Percentiles rank a stretch among this genome's conserved stretches.
phyloP scores from a whole-genome alignment of 2,329 filamentous ascomycete species.

The Fusarium dimerum region DNA sequence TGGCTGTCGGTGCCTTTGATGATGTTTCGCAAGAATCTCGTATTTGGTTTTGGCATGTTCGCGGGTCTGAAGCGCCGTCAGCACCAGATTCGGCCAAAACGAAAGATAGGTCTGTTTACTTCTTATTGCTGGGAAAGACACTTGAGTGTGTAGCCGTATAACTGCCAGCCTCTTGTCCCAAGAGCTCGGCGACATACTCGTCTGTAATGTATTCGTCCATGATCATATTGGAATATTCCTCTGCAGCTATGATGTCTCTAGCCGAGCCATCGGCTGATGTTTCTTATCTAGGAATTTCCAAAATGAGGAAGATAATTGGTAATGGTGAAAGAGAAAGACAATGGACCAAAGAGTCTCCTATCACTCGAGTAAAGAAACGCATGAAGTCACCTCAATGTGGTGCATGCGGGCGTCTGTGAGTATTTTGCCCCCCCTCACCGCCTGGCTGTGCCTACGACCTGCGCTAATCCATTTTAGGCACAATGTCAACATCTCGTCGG shows the following conservation, averaged over 20 bases:
- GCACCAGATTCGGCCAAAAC: slow-evolving; percentile 13
- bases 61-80: slow-evolving; percentile 51
- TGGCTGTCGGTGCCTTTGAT: slow-evolving; percentile 86
- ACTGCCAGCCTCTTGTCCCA: slow-evolving; percentile 77
- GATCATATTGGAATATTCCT: no score
- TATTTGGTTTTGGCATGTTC: slow-evolving; percentile 84
- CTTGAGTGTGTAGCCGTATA: slow-evolving; percentile 74
- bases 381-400: background rate
- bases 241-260: no score
- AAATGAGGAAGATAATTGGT: slow-evolving; percentile 1
- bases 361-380: no score
- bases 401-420: no score
- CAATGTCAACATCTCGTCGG: slow-evolving; percentile 41
- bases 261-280: slow-evolving; percentile 69
- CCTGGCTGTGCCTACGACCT: slow-evolving; percentile 4
- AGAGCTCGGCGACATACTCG: slow-evolving; percentile 64
- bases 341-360: background rate
- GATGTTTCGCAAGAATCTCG: slow-evolving; percentile 82
- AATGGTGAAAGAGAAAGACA: slow-evolving; percentile 8
- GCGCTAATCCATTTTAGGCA: slow-evolving; percentile 32
- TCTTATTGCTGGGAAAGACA: slow-evolving; percentile 55
- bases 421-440: slow-evolving; percentile 23
- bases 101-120: slow-evolving; percentile 39
- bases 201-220: no score
- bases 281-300: slow-evolving; percentile 44